Base-by-base conservation (phyloP, 2,329 filamentous ascomycete genomes). In the Fonsecaea nubica region DNA sequence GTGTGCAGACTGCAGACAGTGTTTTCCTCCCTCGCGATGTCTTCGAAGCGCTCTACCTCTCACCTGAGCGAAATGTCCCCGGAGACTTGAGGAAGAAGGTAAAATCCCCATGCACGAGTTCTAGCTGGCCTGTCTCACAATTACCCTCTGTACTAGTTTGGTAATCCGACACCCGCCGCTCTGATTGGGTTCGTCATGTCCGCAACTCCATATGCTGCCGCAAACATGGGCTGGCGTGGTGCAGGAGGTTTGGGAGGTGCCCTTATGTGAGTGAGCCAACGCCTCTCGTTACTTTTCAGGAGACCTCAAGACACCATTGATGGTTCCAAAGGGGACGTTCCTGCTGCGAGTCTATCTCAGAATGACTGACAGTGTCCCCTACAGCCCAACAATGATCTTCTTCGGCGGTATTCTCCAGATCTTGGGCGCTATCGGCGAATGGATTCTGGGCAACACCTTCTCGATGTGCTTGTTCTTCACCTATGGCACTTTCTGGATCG, bases 191-290 rank as follows among this genome's bases (percentile, higher is more conserved):
- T 67, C 57, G 59, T 67, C 32, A 61, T 67, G 33, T 12, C 62
- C 25, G 48, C 60, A 6, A 67, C 65, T 33, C 65, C 65, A 5
- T 63, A 53, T 30, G 55, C 62, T 13, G 48, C 48, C 42, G 62
- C 57, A 7, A 58, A 60, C 30, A 67, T 88, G 84, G 85, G 85
- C 30, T 87, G 85, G 85, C 76, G 85, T 70, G 85, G 85, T 21
- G 81, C 85, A 18, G 84, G 83, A 50, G 81, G 80, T 3, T 79
- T 75, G 56, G 84, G 52, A 52, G 65, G 65, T 55, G 64, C 50
- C 38, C 30, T 66, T 15, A 66, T 66, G 64, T 66, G 36, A 58
- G 58, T 52, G 1, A 25, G 25, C 25, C 25, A 25, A 25, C 25
- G 4, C 10, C 12, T 21, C 15, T 32, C 21, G 33, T 7, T 40